phyloP scores from a whole-genome alignment of 495 filamentous ascomycete species.

The Neurospora africana region DNA sequence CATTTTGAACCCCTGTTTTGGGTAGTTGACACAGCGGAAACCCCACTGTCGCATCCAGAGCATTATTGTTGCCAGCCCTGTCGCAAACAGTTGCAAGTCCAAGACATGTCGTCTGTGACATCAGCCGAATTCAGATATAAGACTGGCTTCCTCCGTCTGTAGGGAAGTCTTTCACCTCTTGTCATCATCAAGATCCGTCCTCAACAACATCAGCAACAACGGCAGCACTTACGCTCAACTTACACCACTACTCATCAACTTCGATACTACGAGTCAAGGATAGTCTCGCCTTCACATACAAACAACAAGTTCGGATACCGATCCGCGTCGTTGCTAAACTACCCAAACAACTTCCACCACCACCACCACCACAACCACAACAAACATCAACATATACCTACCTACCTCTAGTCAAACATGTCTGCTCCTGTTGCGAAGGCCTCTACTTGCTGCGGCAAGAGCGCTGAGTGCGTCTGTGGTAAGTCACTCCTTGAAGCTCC shows the following conservation, averaged over 20 bases:
- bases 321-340: neutral
- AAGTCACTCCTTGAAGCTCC: slow-evolving; percentile 9
- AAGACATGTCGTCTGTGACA: neutral
- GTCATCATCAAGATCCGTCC: neutral
- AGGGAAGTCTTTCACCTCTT: neutral
- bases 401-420: slow-evolving; percentile 8
- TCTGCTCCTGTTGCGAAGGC: slow-evolving; percentile 14
- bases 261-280: neutral
- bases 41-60: neutral
- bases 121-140: neutral
- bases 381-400: neutral
- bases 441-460: slow-evolving; percentile 43
- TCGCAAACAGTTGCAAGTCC: neutral
- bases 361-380: neutral
- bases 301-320: neutral
- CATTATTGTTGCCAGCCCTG: neutral
- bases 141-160: neutral
- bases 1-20: neutral
- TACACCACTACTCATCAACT: neutral
- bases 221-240: neutral
- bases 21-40: neutral
- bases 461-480: slow-evolving; percentile 40
- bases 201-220: neutral
- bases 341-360: neutral
- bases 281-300: neutral